phyloP scores from a whole-genome alignment of 768 basidiomycete genomes.

The Trametes maxima region DNA sequence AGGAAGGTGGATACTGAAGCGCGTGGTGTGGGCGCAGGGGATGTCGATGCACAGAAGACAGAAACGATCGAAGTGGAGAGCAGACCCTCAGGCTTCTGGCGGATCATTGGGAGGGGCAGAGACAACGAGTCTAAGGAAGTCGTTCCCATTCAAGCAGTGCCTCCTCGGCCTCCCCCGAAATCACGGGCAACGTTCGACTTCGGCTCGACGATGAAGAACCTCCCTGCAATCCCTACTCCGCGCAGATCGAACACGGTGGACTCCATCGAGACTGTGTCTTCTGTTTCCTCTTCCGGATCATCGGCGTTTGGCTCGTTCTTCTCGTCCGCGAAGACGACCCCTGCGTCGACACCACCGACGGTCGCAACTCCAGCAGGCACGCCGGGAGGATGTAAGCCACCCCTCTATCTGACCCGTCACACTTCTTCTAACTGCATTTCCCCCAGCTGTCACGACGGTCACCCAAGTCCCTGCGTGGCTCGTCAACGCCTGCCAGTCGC shows the following conservation, averaged over 20 bases:
- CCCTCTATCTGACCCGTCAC: background rate
- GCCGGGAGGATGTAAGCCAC: constrained; percentile 23
- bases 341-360: constrained; percentile 11
- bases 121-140: constrained; percentile 46
- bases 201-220: constrained; percentile 24
- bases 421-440: background rate
- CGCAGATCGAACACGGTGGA: constrained; percentile 29
- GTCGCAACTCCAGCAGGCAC: constrained; percentile 25
- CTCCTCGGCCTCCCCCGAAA: constrained; percentile 24
- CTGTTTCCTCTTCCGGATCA: constrained; percentile 19
- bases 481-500: constrained; percentile 72
- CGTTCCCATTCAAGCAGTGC: background rate
- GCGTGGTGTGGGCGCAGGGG: constrained; percentile 48
- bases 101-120: constrained; percentile 46
- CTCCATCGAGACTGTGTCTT: constrained; percentile 29
- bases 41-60: constrained; percentile 60
- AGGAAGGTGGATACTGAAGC: background rate
- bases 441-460: constrained; percentile 43
- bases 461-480: constrained; percentile 75
- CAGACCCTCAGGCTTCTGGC: constrained; percentile 55
- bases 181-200: constrained; percentile 27
- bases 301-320: constrained; percentile 19
- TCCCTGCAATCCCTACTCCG: constrained; percentile 30
- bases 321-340: constrained; percentile 17
- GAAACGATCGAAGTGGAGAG: constrained; percentile 63